Base-by-base conservation (phyloP, 805 yeast genomes). In the Candida maesae region DNA sequence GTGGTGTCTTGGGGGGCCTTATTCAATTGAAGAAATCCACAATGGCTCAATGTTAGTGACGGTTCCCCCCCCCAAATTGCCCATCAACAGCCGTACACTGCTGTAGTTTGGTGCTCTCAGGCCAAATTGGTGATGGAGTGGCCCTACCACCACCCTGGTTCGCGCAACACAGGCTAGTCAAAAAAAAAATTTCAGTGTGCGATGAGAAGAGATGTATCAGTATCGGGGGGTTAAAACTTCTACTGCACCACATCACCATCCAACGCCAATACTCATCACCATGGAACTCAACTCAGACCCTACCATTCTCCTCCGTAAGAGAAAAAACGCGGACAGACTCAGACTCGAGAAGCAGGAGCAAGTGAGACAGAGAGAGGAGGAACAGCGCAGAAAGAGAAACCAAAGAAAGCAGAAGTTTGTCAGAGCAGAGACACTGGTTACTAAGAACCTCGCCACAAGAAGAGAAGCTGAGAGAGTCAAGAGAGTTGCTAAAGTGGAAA, bases 241-340 rank as follows among this genome's bases (percentile, higher is more conserved):
- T n/a, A n/a, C n/a, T n/a, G n/a, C n/a, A n/a, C n/a, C n/a, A n/a
- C n/a, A n/a, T n/a, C n/a, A n/a, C n/a, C n/a, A n/a, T n/a, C n/a
- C n/a, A n/a, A n/a, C n/a, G n/a, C n/a, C n/a, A n/a, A n/a, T n/a
- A n/a, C n/a, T n/a, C n/a, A n/a, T n/a, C n/a, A n/a, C n/a, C n/a
- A 58, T 51, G 30, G 59, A 77, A 38, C 65, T 79, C 38, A 78
- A 81, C 59, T 72, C 83, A 19, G 83, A 81, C 58, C 91, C 93
- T 28, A 93, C 85, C 61, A 72, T 85, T 41, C 76, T 85, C 52
- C 71, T 85, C 47, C 78, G 80, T 58, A 85, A 84, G 68, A 78
- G 95, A 66, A 85, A 84, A 68, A 76, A 82, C 58, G 84, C 82
- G 45, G 91, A 84, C 60, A 70, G 83, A 61, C 68, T 80, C 51